A percentile compares a stretch with the other conserved stretches of the same genome.
phyloP scores from a whole-genome alignment of 257 asterid species.

The Gynochthodes officinalis region DNA sequence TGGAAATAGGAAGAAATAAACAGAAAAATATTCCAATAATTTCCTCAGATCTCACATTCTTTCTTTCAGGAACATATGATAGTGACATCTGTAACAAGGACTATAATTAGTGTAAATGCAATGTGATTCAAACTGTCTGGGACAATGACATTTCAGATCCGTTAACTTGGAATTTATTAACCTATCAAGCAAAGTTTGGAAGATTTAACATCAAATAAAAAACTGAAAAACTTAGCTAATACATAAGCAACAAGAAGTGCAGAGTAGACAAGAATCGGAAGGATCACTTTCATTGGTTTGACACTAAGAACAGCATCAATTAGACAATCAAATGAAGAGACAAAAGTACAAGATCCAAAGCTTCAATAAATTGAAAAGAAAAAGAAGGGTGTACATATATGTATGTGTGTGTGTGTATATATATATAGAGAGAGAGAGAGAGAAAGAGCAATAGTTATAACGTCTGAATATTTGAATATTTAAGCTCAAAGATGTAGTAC shows the following conservation, averaged over 20 bases:
- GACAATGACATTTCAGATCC: background rate
- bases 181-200: background rate
- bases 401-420: too few species aligned
- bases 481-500: slow-evolving; percentile 7
- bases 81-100: background rate
- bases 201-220: background rate
- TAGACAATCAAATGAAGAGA: background rate
- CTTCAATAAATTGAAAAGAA: background rate
- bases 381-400: background rate
- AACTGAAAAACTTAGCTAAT: background rate
- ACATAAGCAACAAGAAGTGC: background rate
- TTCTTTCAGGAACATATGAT: background rate
- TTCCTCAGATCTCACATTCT: background rate
- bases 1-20: background rate
- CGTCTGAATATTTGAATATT: background rate
- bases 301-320: background rate
- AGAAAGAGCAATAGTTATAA: background rate
- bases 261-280: background rate
- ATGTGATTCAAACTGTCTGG: background rate
- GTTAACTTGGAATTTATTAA: background rate
- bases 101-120: background rate
- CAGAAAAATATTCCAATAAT: background rate
- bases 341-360: background rate
- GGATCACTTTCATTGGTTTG: background rate
- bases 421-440: slow-evolving; percentile 3